Base-by-base conservation (phyloP, 352 stramenopile genomes). In the Phytophthora ramorum region DNA sequence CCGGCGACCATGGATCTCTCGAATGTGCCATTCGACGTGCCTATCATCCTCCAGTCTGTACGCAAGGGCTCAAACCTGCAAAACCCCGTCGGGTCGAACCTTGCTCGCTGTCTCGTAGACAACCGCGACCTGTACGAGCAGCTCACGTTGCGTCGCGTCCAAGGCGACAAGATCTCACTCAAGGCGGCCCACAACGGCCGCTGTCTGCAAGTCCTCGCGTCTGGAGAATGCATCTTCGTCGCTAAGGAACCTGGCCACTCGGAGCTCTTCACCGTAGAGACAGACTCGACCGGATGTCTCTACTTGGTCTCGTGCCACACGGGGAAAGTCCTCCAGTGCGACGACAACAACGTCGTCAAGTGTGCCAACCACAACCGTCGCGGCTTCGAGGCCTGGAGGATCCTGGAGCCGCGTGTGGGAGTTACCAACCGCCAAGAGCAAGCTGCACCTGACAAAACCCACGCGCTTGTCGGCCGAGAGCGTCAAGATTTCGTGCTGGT, bases 301-400 rank as follows among this genome's bases (percentile, higher is more conserved):
- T 38, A n/a, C 34, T 38, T 38, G 2, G 34, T 19, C 52, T 66
- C 55, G 22, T 43, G 34, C 13, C 32, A 45, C 24, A 54, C 34
- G 4, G 41, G 55, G 13, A 61, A 50, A 13, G 24, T 46, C 10
- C 63, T 66, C 8, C 24, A 58, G 19, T 60, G n/a, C 41, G 35
- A 43, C 6, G 26, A 40, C 7, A 44, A 55, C 6, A 43, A 49
- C 24, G 34, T 53, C 41, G 54, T 70, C 7, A 54, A 56, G 19
- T 62, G 63, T 17, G 41, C 41, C 3, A 58, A 61, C 14, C 5
- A 41, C 2, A 13, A 38, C 13, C 34, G 34, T n/a, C 34, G 9
- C 34, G 34, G 13, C 10, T 38, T 4, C 3, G 34, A 38, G 34
- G 34, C 34, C 34, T 38, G 34, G 34, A 13, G 34, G 34, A n/a